Evolutionary conservation across 2,329 filamentous ascomycete species (phyloP).

Genomic region (Penicillium janthinellum): DNA sequence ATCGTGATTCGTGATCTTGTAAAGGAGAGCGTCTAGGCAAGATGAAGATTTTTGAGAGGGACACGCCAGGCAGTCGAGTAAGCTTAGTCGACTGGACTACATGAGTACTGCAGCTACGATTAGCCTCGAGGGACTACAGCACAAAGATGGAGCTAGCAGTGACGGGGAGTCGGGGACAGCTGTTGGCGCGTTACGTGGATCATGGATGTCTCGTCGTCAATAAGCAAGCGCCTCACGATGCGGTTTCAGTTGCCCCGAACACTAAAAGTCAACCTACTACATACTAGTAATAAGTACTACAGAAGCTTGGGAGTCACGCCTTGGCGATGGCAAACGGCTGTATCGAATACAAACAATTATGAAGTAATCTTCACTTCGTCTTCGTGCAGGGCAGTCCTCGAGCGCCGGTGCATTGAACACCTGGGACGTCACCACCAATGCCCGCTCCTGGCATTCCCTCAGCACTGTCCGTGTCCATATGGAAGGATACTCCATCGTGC

Average conservation of each 20-base stretch:
- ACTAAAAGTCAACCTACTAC: neutral
- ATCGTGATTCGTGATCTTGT: neutral
- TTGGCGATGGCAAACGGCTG: neutral
- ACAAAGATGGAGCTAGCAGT: neutral
- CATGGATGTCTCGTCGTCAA: neutral
- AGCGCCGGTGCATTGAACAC: neutral
- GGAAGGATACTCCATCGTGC: neutral
- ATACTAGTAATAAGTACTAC: neutral
- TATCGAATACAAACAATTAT: neutral
- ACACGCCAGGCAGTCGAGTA: neutral
- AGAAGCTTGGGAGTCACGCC: too few species aligned
- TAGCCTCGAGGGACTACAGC: neutral
- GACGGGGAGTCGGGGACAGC: neutral
- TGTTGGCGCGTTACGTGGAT: constrained; percentile 1
- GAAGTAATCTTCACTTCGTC: neutral
- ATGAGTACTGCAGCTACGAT: too few species aligned
- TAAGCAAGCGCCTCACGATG: constrained; percentile 4
- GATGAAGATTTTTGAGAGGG: neutral
- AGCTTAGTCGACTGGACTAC: neutral
- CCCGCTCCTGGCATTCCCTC: neutral
- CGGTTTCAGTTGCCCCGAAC: constrained; percentile 4
- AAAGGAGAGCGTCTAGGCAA: neutral
- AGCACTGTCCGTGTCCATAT: neutral
- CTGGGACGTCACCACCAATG: neutral
- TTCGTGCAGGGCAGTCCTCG: neutral